These are phyloP conservation scores for Scheffersomyces segobiensis DNA, from an alignment of 1,139 yeast genomes.

Conservation along the genomic window DNA sequence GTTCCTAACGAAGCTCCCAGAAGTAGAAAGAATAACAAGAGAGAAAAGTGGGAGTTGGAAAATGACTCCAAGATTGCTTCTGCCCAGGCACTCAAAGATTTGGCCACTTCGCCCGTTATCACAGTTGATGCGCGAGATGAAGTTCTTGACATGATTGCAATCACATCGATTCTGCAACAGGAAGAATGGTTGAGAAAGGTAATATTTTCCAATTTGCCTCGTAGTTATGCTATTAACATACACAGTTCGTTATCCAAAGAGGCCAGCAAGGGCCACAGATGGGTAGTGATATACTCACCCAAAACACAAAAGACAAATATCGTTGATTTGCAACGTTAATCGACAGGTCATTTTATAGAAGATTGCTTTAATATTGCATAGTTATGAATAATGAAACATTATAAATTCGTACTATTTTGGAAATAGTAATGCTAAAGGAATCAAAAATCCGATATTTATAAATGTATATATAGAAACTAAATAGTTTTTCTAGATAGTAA, in stretches of 20 bases:
- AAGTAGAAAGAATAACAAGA: conserved; percentile 63
- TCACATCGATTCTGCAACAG: conserved; percentile 70
- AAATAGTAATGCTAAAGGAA: neutral
- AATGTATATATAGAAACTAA: neutral
- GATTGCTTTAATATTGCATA: conserved; percentile 1
- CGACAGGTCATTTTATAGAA: neutral
- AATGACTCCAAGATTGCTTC: conserved; percentile 70
- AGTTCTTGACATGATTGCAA: conserved; percentile 75
- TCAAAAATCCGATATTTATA: neutral
- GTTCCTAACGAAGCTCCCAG: conserved; percentile 74
- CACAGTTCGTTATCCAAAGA: conserved; percentile 74
- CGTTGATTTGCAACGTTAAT: conserved; percentile 60
- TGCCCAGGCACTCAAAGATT: conserved; percentile 49
- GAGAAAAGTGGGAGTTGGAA: conserved; percentile 79
- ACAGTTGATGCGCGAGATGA: conserved; percentile 82
- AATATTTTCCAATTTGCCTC: conserved; percentile 66
- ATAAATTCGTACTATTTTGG: no score
- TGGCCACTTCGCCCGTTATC: conserved; percentile 68
- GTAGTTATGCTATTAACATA: conserved; percentile 74
- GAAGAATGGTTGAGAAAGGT: conserved; percentile 92
- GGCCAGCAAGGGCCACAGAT: conserved; percentile 64
- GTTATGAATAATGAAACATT: neutral
- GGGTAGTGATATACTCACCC: conserved; percentile 74
- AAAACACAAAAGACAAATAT: conserved; percentile 72
- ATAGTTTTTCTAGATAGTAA: neutral